A percentile compares a stretch with the other conserved stretches of the same genome.
Conservation (phyloP, 164 flowering plant genomes). For the Magnolia kwangsiensis region DNA sequence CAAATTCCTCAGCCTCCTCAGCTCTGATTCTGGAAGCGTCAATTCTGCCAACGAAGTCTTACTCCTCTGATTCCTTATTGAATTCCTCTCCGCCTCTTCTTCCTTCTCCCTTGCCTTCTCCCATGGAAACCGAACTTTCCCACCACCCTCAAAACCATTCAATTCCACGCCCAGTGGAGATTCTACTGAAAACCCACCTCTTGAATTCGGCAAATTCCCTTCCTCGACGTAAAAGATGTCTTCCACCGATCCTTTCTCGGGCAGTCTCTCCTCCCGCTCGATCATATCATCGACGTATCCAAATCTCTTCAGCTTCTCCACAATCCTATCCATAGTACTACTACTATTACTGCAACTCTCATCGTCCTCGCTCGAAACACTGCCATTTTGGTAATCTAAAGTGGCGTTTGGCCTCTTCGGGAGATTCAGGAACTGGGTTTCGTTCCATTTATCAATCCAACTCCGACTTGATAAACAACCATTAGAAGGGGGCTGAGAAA, state of each 20-base stretch:
- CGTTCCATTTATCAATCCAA: constrained; percentile 73
- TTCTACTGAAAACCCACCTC: constrained; percentile 68
- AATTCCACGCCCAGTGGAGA: constrained; percentile 45
- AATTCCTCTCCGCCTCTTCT: constrained; percentile 27
- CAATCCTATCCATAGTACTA: constrained; percentile 85
- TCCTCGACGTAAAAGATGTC: constrained; percentile 84
- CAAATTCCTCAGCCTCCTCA: constrained; percentile 72
- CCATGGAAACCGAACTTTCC: constrained; percentile 74
- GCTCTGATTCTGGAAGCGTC: constrained; percentile 71
- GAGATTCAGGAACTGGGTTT: constrained; percentile 27
- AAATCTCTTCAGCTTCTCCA: constrained; percentile 73
- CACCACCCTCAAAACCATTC: constrained; percentile 30
- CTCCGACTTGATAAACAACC: constrained; percentile 13
- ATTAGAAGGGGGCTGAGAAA: constrained; percentile 11
- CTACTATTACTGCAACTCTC: constrained; percentile 25
- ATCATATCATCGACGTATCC: constrained; percentile 57
- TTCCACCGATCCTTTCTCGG: constrained; percentile 78
- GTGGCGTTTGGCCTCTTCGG: constrained; percentile 41
- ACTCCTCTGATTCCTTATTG: constrained; percentile 31
- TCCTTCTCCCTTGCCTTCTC: constrained; percentile 39
- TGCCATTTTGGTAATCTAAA: constrained; percentile 37
- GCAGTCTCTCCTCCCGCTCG: constrained; percentile 33
- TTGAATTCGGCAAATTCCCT: constrained; percentile 69
- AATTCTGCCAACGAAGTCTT: constrained; percentile 67
- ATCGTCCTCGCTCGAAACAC: constrained; percentile 29